These are phyloP conservation scores for Venturia effusa DNA, from an alignment of 2,329 filamentous ascomycete genomes.

Conservation along the genomic window DNA sequence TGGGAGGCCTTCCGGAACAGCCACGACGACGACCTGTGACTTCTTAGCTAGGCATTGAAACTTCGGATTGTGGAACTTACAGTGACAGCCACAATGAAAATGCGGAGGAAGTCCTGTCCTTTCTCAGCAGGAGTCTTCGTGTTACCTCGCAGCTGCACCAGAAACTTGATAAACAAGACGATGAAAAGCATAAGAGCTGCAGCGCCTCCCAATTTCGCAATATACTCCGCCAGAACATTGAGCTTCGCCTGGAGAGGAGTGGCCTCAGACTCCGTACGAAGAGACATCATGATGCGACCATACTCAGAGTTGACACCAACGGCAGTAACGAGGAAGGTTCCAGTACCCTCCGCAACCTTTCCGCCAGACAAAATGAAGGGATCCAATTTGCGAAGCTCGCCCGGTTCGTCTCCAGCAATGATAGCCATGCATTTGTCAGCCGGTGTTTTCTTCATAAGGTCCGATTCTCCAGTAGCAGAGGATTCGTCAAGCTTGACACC, in stretches of 20 bases:
- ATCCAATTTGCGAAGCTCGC: conserved; percentile 58
- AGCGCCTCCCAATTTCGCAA: conserved; percentile 65
- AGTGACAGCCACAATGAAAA: conserved; percentile 54
- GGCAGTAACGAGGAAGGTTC: conserved; percentile 64
- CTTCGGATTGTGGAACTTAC: conserved; percentile 16
- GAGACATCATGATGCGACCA: conserved; percentile 67
- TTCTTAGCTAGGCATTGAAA: neutral
- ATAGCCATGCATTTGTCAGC: conserved; percentile 52
- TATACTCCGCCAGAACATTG: conserved; percentile 64
- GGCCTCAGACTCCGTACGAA: conserved; percentile 65
- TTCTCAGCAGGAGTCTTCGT: conserved; percentile 34
- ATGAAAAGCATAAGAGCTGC: conserved; percentile 73
- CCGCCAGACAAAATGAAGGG: conserved; percentile 82
- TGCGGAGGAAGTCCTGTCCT: conserved; percentile 57
- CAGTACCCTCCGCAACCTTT: conserved; percentile 65
- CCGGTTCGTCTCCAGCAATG: conserved; percentile 47
- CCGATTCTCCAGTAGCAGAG: conserved; percentile 65
- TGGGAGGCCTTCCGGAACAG: conserved; percentile 57
- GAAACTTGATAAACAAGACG: conserved; percentile 75
- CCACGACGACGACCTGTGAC: conserved; percentile 46
- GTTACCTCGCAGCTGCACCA: conserved; percentile 50
- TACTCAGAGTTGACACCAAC: conserved; percentile 64
- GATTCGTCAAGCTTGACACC: conserved; percentile 65
- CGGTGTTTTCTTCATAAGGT: conserved; percentile 55
- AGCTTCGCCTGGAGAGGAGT: conserved; percentile 71